These are phyloP conservation scores for Phycomyces nitens DNA, from an alignment of 192 early-diverging fungal genomes.

Conservation along the genomic window DNA sequence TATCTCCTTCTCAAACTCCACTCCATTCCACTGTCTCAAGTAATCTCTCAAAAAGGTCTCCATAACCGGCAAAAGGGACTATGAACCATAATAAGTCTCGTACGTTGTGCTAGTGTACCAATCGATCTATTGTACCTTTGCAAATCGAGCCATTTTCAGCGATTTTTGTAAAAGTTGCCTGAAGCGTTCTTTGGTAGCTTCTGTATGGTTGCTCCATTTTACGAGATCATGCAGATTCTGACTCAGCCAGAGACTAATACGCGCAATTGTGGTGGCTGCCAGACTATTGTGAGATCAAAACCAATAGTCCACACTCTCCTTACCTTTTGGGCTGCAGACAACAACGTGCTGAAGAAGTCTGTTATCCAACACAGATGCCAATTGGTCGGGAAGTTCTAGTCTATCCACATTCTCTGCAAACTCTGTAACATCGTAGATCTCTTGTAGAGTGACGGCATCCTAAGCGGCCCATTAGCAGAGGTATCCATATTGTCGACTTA, in stretches of 20 bases:
- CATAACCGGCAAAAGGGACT: constrained; percentile 48
- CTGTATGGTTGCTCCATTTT: constrained; percentile 41
- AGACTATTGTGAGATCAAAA: neutral
- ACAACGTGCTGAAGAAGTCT: constrained; percentile 49
- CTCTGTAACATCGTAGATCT: constrained; percentile 38
- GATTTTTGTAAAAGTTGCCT: constrained; percentile 34
- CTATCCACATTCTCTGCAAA: constrained; percentile 44
- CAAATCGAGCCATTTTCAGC: constrained; percentile 37
- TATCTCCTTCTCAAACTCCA: constrained; percentile 41
- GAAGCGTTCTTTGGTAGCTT: constrained; percentile 22
- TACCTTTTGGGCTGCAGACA: constrained; percentile 35
- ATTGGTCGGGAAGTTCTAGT: constrained; percentile 45
- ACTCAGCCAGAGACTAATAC: constrained; percentile 44
- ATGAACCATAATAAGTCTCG: neutral
- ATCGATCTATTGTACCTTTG: constrained; percentile 34
- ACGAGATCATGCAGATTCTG: constrained; percentile 47
- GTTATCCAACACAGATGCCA: constrained; percentile 42
- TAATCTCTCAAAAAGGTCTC: constrained; percentile 45
- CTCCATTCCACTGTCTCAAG: constrained; percentile 45
- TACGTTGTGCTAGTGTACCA: neutral
- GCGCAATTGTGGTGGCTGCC: constrained; percentile 30
- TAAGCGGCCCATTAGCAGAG: neutral
- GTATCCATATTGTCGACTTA: neutral
- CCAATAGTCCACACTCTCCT: neutral
- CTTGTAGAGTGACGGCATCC: constrained; percentile 25